These are phyloP conservation scores for Phragmites australis DNA, from an alignment of 176 grass and related monocot genomes.

Conservation along the genomic window DNA sequence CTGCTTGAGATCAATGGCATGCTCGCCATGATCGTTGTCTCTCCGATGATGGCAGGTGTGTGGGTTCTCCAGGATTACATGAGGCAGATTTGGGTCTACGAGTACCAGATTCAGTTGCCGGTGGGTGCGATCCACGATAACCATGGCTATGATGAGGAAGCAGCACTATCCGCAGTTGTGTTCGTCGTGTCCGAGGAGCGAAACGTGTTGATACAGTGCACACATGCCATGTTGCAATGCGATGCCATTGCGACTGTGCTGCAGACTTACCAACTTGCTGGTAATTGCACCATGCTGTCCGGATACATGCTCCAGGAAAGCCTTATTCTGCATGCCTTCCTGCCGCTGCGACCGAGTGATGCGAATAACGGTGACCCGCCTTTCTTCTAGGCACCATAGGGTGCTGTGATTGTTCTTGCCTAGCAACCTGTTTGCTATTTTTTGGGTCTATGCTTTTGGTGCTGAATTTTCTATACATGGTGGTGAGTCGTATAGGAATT, in stretches of 20 bases:
- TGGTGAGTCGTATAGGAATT: background rate
- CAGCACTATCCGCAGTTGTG: background rate
- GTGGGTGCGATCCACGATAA: background rate
- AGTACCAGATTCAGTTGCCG: background rate
- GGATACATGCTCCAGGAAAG: constrained; percentile 10
- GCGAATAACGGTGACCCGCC: background rate
- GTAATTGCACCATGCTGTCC: background rate
- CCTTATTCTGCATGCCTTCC: background rate
- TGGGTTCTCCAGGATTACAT: constrained; percentile 29
- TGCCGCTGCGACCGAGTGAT: background rate
- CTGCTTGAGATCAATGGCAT: background rate
- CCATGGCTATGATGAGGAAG: background rate
- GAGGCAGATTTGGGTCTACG: background rate
- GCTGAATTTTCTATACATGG: background rate
- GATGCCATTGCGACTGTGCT: background rate
- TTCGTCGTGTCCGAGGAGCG: background rate
- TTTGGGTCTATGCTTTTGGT: background rate
- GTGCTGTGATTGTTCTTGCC: background rate
- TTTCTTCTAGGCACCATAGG: constrained; percentile 9
- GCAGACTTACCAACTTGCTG: background rate
- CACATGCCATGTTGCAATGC: background rate
- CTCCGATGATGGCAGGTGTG: background rate
- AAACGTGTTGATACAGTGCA: background rate
- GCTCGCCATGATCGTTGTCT: constrained; percentile 14
- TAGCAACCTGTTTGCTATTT: background rate